Conservation (phyloP, 179 eudicot species). For the Camellia oleifera region DNA sequence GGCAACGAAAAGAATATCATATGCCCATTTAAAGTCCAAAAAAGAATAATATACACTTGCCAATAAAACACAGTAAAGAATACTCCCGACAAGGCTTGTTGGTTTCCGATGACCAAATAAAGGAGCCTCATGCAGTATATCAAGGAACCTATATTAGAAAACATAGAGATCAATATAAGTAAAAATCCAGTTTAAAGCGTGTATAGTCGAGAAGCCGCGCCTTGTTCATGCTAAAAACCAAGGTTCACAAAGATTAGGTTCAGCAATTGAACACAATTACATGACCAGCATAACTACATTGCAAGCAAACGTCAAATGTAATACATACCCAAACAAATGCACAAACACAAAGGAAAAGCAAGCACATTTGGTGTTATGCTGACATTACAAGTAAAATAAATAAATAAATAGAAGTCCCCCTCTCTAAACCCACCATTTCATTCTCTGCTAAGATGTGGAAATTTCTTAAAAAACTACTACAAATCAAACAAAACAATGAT, state of each 20-base stretch:
- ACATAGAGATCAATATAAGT: slow-evolving; percentile 8
- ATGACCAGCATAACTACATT: background rate
- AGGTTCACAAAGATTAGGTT: background rate
- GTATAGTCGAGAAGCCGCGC: background rate
- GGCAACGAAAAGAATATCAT: background rate
- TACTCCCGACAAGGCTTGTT: slow-evolving; percentile 71
- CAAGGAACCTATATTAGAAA: slow-evolving; percentile 64
- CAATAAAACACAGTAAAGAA: slow-evolving; percentile 76
- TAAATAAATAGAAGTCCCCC: background rate
- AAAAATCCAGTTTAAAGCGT: background rate
- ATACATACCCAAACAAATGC: background rate
- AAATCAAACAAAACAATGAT: background rate
- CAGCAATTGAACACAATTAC: background rate
- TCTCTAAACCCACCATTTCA: background rate
- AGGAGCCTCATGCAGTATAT: slow-evolving; percentile 91
- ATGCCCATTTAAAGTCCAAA: background rate
- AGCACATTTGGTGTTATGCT: background rate
- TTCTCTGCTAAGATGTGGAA: background rate
- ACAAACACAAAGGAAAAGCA: background rate
- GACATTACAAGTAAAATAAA: background rate
- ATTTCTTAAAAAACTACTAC: background rate
- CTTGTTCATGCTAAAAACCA: background rate
- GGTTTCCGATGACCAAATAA: slow-evolving; percentile 87
- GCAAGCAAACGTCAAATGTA: background rate
- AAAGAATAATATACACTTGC: slow-evolving; percentile 49